Conservation (phyloP, 2,329 filamentous ascomycete genomes). For the Zopfia rhizophila region DNA sequence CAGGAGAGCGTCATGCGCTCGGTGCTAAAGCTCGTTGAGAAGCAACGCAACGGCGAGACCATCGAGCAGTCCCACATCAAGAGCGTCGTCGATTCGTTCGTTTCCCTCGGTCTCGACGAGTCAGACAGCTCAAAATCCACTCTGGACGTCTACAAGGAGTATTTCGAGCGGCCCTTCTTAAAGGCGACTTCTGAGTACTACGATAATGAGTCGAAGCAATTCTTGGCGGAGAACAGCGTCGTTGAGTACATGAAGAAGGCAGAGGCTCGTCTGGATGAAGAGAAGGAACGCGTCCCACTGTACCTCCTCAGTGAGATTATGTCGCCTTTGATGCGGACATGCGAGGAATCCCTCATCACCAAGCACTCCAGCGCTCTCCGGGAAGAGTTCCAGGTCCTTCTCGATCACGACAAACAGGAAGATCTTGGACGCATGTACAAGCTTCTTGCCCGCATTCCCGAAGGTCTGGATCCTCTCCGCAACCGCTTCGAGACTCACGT, state of each 20-base stretch:
- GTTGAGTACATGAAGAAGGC: constrained; percentile 99
- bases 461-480: constrained; percentile 89
- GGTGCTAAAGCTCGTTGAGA: constrained; percentile 94
- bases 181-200: constrained; percentile 87
- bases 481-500: constrained; percentile 92
- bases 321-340: constrained; percentile 82
- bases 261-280: constrained; percentile 85
- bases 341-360: constrained; percentile 88
- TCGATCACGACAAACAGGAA: constrained; percentile 94
- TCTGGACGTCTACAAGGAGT: constrained; percentile 90
- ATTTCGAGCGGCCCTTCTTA: constrained; percentile 94
- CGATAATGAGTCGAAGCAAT: constrained; percentile 89
- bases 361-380: constrained; percentile 87
- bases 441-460: constrained; percentile 86
- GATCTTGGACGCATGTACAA: constrained; percentile 98
- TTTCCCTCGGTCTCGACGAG: constrained; percentile 93
- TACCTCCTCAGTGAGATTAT: constrained; percentile 94
- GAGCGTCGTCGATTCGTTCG: constrained; percentile 93
- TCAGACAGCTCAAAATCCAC: constrained; percentile 93
- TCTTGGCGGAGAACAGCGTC: constrained; percentile 95
- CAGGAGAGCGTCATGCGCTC: constrained; percentile 92
- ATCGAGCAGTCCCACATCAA: constrained; percentile 98
- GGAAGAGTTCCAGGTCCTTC: constrained; percentile 93
- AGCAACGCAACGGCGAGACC: constrained; percentile 95
- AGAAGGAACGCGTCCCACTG: constrained; percentile 91